Percentiles rank a stretch among this genome's conserved stretches.
These are phyloP conservation scores for Oxyria digyna DNA, from an alignment of 148 eudicot genomes.

Conservation along the genomic window DNA sequence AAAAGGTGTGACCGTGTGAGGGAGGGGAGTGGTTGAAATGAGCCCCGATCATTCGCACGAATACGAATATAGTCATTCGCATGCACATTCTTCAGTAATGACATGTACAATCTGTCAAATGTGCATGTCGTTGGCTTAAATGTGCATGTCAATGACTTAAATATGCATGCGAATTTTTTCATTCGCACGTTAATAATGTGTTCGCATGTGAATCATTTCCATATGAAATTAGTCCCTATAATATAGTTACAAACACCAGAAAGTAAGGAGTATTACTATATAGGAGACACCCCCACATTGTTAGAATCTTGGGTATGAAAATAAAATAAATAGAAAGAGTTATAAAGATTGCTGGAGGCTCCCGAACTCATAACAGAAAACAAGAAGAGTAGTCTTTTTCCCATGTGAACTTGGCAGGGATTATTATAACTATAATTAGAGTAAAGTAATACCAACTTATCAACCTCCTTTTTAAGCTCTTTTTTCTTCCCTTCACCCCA, in stretches of 20 bases:
- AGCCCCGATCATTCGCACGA: too few species aligned
- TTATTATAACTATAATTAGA: background rate
- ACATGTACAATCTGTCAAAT: too few species aligned
- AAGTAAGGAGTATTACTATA: background rate
- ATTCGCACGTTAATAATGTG: too few species aligned
- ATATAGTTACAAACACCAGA: too few species aligned
- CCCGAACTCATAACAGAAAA: background rate
- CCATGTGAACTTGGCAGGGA: background rate
- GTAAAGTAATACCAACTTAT: background rate
- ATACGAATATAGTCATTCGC: too few species aligned
- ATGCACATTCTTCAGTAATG: too few species aligned
- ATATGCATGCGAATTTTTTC: too few species aligned
- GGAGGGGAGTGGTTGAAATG: background rate
- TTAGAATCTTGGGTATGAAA: background rate
- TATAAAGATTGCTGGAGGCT: background rate
- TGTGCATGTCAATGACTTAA: too few species aligned
- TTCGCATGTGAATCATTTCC: too few species aligned
- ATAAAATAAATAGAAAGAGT: background rate
- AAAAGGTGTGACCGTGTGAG: constrained; percentile 1
- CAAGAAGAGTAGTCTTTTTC: background rate
- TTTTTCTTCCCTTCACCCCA: background rate
- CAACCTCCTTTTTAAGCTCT: background rate
- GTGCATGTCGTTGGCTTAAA: too few species aligned
- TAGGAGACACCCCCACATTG: background rate
- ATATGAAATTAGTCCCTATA: too few species aligned